Evolutionary conservation across 352 stramenopile genomes (phyloP).

Genomic region (Globisporangium sylvaticum): DNA sequence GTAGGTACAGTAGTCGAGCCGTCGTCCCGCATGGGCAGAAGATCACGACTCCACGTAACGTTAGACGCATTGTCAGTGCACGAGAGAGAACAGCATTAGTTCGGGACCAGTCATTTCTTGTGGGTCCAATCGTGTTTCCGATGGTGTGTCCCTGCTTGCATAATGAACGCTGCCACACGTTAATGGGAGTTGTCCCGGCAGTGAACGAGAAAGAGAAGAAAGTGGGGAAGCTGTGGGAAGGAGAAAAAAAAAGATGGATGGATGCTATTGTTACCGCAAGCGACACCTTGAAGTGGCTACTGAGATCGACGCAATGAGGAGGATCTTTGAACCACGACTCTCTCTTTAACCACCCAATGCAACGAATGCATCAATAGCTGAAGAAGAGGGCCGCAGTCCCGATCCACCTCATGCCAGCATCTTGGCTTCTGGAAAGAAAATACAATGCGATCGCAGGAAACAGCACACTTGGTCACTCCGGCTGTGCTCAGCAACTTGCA

Average conservation of each 20-base stretch:
- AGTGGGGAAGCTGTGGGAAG: no score
- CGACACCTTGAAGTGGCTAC: neutral
- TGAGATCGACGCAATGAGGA: neutral
- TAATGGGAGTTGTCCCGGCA: no score
- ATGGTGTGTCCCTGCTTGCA: neutral
- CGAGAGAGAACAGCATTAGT: no score
- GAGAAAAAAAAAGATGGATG: slow-evolving; percentile 9
- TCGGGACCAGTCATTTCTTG: neutral
- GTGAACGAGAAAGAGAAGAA: no score
- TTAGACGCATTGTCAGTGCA: neutral
- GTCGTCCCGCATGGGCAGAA: no score
- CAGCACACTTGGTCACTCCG: neutral
- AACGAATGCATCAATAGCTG: neutral
- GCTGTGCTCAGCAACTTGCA: neutral
- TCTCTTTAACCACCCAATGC: neutral
- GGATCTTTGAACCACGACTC: neutral
- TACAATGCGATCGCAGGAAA: neutral
- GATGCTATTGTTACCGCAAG: slow-evolving; percentile 11
- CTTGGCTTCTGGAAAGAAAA: neutral
- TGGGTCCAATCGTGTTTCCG: neutral
- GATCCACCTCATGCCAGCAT: neutral
- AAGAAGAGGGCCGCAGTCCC: neutral
- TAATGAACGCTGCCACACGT: neutral
- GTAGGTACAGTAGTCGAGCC: no score
- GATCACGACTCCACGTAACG: no score